Percentiles rank a stretch among this genome's conserved stretches.
Evolutionary conservation across 164 flowering plant genomes (phyloP).

Genomic region (Amborella trichopoda): DNA sequence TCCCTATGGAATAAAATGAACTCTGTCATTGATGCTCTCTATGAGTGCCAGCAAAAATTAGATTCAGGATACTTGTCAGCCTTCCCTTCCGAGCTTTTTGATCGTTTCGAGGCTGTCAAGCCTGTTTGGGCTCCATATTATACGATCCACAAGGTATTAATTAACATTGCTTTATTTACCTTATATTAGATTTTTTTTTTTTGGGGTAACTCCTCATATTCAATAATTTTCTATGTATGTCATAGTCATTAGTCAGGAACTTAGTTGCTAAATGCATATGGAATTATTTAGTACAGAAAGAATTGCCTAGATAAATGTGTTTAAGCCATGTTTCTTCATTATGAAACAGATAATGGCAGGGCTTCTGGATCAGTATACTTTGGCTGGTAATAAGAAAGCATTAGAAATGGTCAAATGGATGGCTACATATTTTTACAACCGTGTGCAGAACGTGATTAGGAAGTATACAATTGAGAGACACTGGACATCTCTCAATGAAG

Average conservation of each 20-base stretch:
- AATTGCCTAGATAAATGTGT: no score
- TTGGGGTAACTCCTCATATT: no score
- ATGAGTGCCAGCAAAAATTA: conserved; percentile 58
- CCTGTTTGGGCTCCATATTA: conserved; percentile 98
- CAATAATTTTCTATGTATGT: no score
- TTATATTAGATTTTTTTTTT: no score
- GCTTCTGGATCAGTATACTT: conserved; percentile 70
- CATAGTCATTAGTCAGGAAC: no score
- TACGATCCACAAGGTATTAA: conserved; percentile 98
- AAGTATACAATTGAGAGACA: conserved; percentile 52
- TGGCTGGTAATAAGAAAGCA: conserved; percentile 52
- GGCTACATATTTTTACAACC: conserved; percentile 74
- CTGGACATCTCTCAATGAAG: conserved; percentile 69
- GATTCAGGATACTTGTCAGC: conserved; percentile 92
- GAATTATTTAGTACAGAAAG: no score
- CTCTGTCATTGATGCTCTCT: conserved; percentile 47
- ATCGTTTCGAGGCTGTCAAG: conserved; percentile 68
- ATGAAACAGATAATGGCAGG: conserved; percentile 87
- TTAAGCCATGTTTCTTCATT: no score
- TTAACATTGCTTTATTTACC: no score
- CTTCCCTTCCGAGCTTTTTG: conserved; percentile 72
- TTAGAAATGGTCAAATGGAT: conserved; percentile 63
- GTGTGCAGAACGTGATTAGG: conserved; percentile 68
- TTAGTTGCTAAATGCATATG: no score
- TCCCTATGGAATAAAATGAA: conserved; percentile 53